Conservation (phyloP, 257 asterid genomes). For the Henckelia pumila region DNA sequence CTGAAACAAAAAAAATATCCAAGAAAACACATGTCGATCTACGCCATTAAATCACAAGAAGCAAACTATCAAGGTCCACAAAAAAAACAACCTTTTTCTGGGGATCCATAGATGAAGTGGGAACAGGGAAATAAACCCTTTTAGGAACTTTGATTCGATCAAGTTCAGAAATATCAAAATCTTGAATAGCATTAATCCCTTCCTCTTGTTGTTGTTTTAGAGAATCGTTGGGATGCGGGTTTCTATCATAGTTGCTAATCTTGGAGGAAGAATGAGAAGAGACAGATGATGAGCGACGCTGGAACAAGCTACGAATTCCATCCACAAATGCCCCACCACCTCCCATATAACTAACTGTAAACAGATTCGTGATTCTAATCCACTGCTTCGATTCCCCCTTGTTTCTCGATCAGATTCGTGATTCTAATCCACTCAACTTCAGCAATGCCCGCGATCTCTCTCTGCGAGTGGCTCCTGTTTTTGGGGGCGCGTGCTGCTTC, state of each 20-base stretch:
- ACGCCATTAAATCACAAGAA: conserved; percentile 5
- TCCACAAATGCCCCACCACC: conserved; percentile 93
- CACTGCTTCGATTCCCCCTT: conserved; percentile 21
- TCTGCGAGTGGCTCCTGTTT: conserved; percentile 11
- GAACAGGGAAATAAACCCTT: conserved; percentile 45
- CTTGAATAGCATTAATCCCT: conserved; percentile 39
- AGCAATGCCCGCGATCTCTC: conserved; percentile 26
- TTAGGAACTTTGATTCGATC: conserved; percentile 61
- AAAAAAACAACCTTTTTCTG: conserved; percentile 56
- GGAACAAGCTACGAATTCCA: conserved; percentile 81
- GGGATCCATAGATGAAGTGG: conserved; percentile 61
- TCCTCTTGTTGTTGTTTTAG: conserved; percentile 19
- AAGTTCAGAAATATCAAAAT: conserved; percentile 73
- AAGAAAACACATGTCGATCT: conserved; percentile 27
- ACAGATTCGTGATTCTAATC: neutral
- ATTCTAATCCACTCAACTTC: conserved; percentile 43
- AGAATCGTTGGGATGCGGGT: conserved; percentile 25
- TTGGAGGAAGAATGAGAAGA: conserved; percentile 32
- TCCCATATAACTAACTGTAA: conserved; percentile 59
- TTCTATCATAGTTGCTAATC: conserved; percentile 32
- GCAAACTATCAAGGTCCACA: conserved; percentile 9
- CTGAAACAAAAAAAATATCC: neutral
- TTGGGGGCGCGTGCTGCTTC: conserved; percentile 20
- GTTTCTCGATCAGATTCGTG: conserved; percentile 37
- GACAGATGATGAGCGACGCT: conserved; percentile 42